A percentile compares a stretch with the other conserved stretches of the same genome.
These are phyloP conservation scores for Elongisporangium undulatum DNA, from an alignment of 352 stramenopile species.

Conservation along the genomic window DNA sequence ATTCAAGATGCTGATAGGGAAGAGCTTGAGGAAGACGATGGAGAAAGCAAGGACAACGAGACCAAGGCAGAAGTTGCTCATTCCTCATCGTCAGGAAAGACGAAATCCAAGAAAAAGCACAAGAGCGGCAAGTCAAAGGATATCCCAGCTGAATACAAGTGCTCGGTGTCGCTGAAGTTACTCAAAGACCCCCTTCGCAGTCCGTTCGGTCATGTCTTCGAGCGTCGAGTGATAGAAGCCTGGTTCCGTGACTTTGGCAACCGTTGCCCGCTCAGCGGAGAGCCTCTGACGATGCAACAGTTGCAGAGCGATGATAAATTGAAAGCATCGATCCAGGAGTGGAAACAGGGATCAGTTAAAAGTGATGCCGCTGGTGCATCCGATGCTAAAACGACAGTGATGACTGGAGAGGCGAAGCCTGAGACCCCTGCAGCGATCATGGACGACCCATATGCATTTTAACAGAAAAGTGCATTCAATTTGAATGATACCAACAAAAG, in stretches of 20 bases:
- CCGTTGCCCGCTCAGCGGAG: slow-evolving; percentile 64
- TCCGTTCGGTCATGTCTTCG: slow-evolving; percentile 74
- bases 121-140: slow-evolving; percentile 21
- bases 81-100: neutral
- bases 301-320: slow-evolving; percentile 50
- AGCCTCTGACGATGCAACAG: slow-evolving; percentile 55
- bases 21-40: slow-evolving; percentile 16
- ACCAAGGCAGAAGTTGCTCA: slow-evolving; percentile 8
- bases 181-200: slow-evolving; percentile 65
- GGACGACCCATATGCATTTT: neutral
- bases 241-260: slow-evolving; percentile 85
- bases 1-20: slow-evolving; percentile 46
- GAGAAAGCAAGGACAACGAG: slow-evolving; percentile 16
- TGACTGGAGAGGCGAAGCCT: neutral
- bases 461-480: neutral
- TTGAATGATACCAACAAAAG: too few species aligned
- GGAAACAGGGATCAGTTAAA: slow-evolving; percentile 37
- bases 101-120: slow-evolving; percentile 34
- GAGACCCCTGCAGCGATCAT: neutral
- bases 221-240: slow-evolving; percentile 68
- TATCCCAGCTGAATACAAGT: slow-evolving; percentile 59
- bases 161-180: slow-evolving; percentile 67
- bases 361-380: neutral
- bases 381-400: neutral
- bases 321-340: slow-evolving; percentile 50